These are phyloP conservation scores for Pythium rishiriense DNA, from an alignment of 352 stramenopile species.

Conservation along the genomic window DNA sequence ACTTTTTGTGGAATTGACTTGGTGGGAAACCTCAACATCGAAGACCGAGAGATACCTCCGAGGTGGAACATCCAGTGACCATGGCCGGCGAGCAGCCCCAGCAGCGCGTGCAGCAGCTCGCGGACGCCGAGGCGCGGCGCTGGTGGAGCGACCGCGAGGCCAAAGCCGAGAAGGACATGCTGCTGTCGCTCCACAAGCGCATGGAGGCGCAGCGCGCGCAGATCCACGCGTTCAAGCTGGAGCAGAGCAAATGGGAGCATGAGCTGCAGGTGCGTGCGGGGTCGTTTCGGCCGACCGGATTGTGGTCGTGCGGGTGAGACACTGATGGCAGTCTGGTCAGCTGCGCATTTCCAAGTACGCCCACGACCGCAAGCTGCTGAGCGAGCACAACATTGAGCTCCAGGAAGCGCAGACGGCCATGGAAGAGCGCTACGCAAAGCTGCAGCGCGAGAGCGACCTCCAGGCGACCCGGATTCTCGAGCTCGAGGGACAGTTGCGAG, in stretches of 20 bases:
- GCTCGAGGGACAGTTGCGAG: slow-evolving; percentile 56
- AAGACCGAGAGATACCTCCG: not conserved
- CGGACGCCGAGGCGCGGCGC: slow-evolving; percentile 45
- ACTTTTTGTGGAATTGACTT: slow-evolving; percentile 2
- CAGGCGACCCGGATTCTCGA: slow-evolving; percentile 63
- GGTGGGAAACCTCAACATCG: slow-evolving; percentile 6
- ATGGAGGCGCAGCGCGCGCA: slow-evolving; percentile 74
- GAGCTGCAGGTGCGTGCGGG: slow-evolving; percentile 49
- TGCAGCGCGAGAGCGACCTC: slow-evolving; percentile 58
- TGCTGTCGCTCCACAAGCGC: slow-evolving; percentile 53
- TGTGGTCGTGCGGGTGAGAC: not conserved
- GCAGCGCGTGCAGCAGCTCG: slow-evolving; percentile 17
- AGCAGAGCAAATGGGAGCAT: slow-evolving; percentile 84
- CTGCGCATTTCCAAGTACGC: slow-evolving; percentile 76
- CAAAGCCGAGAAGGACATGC: slow-evolving; percentile 51
- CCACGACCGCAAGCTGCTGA: slow-evolving; percentile 75
- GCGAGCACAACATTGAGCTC: slow-evolving; percentile 81
- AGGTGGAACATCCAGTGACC: not conserved
- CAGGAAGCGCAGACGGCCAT: slow-evolving; percentile 52
- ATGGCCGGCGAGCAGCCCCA: slow-evolving; percentile 8
- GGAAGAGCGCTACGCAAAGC: slow-evolving; percentile 44
- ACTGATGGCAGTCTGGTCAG: slow-evolving; percentile 23
- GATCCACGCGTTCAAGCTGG: slow-evolving; percentile 75
- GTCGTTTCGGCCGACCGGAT: no score
- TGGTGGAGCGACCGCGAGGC: slow-evolving; percentile 64